A percentile compares a stretch with the other conserved stretches of the same genome.
Conservation (phyloP, 2,329 filamentous ascomycete species). For the Phoma sp. region DNA sequence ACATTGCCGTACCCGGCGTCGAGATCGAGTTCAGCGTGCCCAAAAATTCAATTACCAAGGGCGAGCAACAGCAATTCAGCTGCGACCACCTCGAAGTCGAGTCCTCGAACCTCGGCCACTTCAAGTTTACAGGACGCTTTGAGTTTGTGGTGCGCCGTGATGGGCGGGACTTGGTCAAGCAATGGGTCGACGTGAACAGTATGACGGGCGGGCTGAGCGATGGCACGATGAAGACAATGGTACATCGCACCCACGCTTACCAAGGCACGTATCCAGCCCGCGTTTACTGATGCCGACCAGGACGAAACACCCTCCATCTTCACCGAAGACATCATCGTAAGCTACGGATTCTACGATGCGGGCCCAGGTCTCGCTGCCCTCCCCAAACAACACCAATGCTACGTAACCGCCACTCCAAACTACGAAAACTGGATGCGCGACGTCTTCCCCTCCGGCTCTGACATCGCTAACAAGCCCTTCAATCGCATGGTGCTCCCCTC, state of each 20-base stretch:
- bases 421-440: slow-evolving; percentile 54
- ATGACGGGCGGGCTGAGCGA: slow-evolving; percentile 52
- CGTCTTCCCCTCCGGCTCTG: slow-evolving; percentile 49
- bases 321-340: slow-evolving; percentile 48
- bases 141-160: slow-evolving; percentile 49
- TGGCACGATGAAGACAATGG: slow-evolving; percentile 44
- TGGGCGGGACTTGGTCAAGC: slow-evolving; percentile 50
- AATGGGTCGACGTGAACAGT: slow-evolving; percentile 56
- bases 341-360: slow-evolving; percentile 58
- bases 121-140: slow-evolving; percentile 56
- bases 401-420: slow-evolving; percentile 54
- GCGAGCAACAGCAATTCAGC: slow-evolving; percentile 46
- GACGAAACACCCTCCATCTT: slow-evolving; percentile 39
- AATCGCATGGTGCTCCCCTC: slow-evolving; percentile 53
- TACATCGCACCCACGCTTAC: background rate
- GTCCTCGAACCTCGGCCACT: slow-evolving; percentile 49
- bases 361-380: slow-evolving; percentile 53
- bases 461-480: slow-evolving; percentile 51
- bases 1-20: slow-evolving; percentile 46
- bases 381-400: slow-evolving; percentile 52
- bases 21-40: slow-evolving; percentile 56
- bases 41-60: slow-evolving; percentile 37
- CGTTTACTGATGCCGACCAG: background rate
- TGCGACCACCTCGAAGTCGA: slow-evolving; percentile 56
- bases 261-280: too few relatives aligned